Evolutionary conservation across 352 stramenopile species (phyloP).

Genomic region (Pythium aquatile): DNA sequence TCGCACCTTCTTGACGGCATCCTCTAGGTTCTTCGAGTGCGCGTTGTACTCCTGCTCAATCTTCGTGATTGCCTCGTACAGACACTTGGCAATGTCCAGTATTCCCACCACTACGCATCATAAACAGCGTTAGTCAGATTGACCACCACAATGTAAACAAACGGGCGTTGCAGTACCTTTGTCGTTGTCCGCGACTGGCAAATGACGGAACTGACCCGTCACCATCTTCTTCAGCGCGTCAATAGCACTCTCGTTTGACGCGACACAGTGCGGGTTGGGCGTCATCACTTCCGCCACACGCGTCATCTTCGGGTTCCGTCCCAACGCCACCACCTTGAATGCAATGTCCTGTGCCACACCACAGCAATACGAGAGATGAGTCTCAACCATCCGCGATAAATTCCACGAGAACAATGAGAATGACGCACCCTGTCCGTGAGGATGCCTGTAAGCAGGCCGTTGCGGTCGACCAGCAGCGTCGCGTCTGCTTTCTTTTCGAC

Average conservation of each 20-base stretch:
- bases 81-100: conserved; percentile 97
- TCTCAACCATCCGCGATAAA: background rate
- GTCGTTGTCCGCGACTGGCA: conserved; percentile 92
- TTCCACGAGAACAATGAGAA: background rate
- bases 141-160: background rate
- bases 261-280: conserved; percentile 93
- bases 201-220: conserved; percentile 93
- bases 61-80: conserved; percentile 97
- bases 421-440: conserved; percentile 88
- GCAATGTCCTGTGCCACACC: conserved; percentile 89
- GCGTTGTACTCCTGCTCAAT: conserved; percentile 90
- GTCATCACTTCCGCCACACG: conserved; percentile 93
- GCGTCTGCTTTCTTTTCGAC: conserved; percentile 90
- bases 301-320: conserved; percentile 75
- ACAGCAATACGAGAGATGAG: background rate
- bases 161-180: conserved; percentile 42
- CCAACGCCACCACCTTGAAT: conserved; percentile 89
- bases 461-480: conserved; percentile 89
- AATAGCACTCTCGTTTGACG: conserved; percentile 90
- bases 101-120: conserved; percentile 88
- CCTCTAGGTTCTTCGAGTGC: conserved; percentile 66
- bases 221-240: conserved; percentile 98
- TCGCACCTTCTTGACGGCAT: conserved; percentile 76
- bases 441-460: conserved; percentile 92
- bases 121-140: background rate